Base-by-base conservation (phyloP, 148 eudicot genomes). In the Rhododendron ferrugineum region DNA sequence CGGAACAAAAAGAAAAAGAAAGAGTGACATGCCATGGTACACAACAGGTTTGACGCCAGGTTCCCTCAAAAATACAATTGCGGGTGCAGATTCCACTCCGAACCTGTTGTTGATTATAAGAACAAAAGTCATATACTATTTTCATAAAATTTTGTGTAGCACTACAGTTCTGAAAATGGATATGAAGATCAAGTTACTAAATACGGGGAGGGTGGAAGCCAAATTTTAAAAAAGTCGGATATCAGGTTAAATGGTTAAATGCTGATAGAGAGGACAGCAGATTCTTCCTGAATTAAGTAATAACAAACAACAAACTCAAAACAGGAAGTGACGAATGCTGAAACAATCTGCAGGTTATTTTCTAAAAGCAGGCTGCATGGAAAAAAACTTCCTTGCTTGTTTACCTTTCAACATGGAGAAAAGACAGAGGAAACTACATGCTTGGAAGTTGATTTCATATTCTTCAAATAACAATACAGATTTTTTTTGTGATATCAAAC, bases 31-130 rank as follows among this genome's bases (percentile, higher is more conserved):
- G 86, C 99, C 99, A 87, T 93, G 92, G 85, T 94, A 90, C 74
- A 97, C 93, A 76, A 92, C 85, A 78, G 98, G 98, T 86, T 92
- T 93, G 85, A 89, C 82, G 86, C 98, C 98, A 60, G 98, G 96
- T 85, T 96, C 98, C 89, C 90, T 94, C 90, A 96, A 66, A 85
- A 94, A 88, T 81, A 94, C 93, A 85, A 94, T 90, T 37, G 98
- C 98, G 42, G 98, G 98, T 26, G 98, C 98, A 89, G 96, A 89
- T 85, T 94, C 98, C 84, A 94, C 89, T 78, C 92, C 93, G 79
- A 90, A 93, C 90, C 98, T 96, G 90, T 86, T 84, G 28, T 80
- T 37, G 85, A 36, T 85, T 81, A 70, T 32, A 85, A 86, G 81
- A 79, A 75, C 60, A 60, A 84, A 87, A 76, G 79, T 78, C 62